Base-by-base conservation (phyloP, 2,329 filamentous ascomycete species). In the Colletotrichum karsti region DNA sequence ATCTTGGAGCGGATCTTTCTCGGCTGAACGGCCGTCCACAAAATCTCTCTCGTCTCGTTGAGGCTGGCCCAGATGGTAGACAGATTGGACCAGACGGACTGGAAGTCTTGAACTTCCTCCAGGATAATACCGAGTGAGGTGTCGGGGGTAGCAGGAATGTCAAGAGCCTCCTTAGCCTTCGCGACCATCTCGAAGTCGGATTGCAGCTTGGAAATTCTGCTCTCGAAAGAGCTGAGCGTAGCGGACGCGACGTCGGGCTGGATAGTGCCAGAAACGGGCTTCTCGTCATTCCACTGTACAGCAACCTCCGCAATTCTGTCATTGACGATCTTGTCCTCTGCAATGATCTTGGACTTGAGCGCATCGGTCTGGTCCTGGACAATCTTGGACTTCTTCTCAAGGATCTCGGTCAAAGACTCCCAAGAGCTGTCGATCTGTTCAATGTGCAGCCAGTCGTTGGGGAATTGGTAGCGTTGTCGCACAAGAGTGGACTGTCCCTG, bases 61-160 rank as follows among this genome's bases (percentile, higher is more conserved):
- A 99, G 84, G 76, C 93, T 97, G 77, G 93, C 93, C 96, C 96
- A 99, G 70, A 99, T 97, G 6, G 95, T 97, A 24, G 94, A 95
- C 55, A 99, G 84, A 54, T 93, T 95, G 33, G 95, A 93, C 96
- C 96, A 99, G 9, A 99, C 96, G 20, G 95, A 98, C 81, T 97
- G 97, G 83, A 99, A 99, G 79, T 99, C 96, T 70, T 97, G 94
- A 3, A 99, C 94, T 81, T 99, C 96, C 77, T 98, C 95, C 15
- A 98, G 85, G 8, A 98, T 92, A 26, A 92, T 88, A n/a, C 89
- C 86, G 22, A 99, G 88, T n/a, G 92, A 90, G 57, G 92, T 93
- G 73, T 97, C 93, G 0, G 91, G 85, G 61, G 90, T 92, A 3
- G 92, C 88, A 4, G 95, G 93, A 44, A 99, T 87, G 76, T 97